A percentile compares a stretch with the other conserved stretches of the same genome.
These are phyloP conservation scores for Pseudotsuga menziesii DNA, from an alignment of 75 land plant species.

Conservation along the genomic window DNA sequence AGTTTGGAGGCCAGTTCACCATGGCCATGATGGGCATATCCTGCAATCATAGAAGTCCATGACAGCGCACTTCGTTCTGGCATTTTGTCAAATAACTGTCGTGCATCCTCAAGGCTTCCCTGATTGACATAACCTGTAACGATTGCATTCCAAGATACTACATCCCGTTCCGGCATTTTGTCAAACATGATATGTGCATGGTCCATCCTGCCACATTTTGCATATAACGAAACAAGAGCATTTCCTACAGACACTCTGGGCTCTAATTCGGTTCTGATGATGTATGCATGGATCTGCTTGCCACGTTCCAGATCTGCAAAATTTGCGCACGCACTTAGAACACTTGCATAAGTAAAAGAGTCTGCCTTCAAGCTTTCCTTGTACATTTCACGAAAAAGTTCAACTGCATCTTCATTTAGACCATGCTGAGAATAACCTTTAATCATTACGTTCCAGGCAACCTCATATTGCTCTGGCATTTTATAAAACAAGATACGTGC, in stretches of 20 bases:
- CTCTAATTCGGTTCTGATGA: slow-evolving; percentile 19
- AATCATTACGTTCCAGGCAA: slow-evolving; percentile 35
- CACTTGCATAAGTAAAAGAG: slow-evolving; percentile 22
- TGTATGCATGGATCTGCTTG: slow-evolving; percentile 25
- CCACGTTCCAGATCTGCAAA: slow-evolving; percentile 12
- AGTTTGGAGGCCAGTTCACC: slow-evolving; percentile 32
- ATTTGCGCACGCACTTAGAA: slow-evolving; percentile 26
- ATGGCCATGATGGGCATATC: slow-evolving; percentile 48
- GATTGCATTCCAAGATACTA: slow-evolving; percentile 44
- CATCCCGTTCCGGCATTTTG: slow-evolving; percentile 20
- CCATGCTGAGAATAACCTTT: slow-evolving; percentile 28
- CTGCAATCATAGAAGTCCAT: slow-evolving; percentile 53
- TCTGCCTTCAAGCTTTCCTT: slow-evolving; percentile 23
- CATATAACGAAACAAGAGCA: slow-evolving; percentile 34
- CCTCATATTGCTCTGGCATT: slow-evolving; percentile 12
- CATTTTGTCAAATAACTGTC: slow-evolving; percentile 48
- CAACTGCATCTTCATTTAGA: slow-evolving; percentile 19
- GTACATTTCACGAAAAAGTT: slow-evolving; percentile 33
- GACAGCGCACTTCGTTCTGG: slow-evolving; percentile 42
- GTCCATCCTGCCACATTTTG: slow-evolving; percentile 37
- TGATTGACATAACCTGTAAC: slow-evolving; percentile 27
- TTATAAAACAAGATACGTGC: slow-evolving; percentile 17
- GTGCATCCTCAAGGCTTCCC: slow-evolving; percentile 26
- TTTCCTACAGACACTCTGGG: slow-evolving; percentile 17
- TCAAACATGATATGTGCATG: slow-evolving; percentile 23